A percentile compares a stretch with the other conserved stretches of the same genome.
phyloP scores from a whole-genome alignment of 139 green algal species.

The Micromonas commoda region DNA sequence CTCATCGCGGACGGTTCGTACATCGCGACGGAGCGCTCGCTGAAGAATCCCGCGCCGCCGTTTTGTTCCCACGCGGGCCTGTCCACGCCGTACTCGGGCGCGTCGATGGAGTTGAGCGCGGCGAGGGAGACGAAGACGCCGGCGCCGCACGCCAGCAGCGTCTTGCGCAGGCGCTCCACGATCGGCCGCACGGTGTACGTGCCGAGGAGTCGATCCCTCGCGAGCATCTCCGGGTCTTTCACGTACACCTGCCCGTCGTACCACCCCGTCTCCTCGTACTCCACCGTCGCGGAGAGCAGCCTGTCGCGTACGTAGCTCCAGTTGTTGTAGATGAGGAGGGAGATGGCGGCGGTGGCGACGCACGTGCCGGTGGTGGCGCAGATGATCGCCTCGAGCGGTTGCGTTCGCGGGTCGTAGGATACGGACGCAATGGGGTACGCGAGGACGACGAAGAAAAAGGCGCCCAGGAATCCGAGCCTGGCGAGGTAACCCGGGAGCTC shows the following conservation, averaged over 20 bases:
- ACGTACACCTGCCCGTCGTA: constrained; percentile 71
- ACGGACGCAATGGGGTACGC: constrained; percentile 22
- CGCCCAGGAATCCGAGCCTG: not conserved
- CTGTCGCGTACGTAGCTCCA: constrained; percentile 88
- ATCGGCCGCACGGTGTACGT: constrained; percentile 54
- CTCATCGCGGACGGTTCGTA: not conserved
- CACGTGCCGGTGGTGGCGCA: not conserved
- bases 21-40: not conserved
- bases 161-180: constrained; percentile 47
- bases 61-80: not conserved
- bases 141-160: constrained; percentile 42
- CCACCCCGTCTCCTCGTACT: constrained; percentile 81
- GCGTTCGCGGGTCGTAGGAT: not conserved
- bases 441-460: constrained; percentile 18
- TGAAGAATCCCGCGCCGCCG: not conserved
- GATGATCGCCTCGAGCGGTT: not conserved
- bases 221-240: constrained; percentile 74
- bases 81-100: constrained; percentile 3
- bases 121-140: constrained; percentile 7
- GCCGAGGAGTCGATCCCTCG: constrained; percentile 52
- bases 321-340: constrained; percentile 72
- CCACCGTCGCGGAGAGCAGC: constrained; percentile 69
- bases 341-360: constrained; percentile 57
- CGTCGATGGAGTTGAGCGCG: constrained; percentile 8
- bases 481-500: not conserved